Evolutionary conservation across 1,284 basidiomycete species (phyloP).

Genomic region (Fomes fomentarius): DNA sequence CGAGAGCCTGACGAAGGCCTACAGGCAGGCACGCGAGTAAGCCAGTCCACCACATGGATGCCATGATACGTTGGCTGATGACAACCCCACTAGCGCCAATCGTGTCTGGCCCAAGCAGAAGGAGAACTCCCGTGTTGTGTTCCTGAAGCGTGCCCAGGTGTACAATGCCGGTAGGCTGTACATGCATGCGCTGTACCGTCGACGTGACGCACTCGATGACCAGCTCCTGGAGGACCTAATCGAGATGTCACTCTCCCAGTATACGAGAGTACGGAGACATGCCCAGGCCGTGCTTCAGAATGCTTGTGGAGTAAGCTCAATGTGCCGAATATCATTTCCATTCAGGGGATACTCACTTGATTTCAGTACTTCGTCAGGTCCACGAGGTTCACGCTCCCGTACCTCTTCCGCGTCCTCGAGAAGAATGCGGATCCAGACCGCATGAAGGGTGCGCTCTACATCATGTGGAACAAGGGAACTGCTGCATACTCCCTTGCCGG

Average conservation of each 20-base stretch:
- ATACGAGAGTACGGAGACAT: conserved; percentile 78
- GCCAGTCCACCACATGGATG: conserved; percentile 29
- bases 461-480: conserved; percentile 82
- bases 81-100: conserved; percentile 49
- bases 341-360: conserved; percentile 7
- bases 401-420: conserved; percentile 71
- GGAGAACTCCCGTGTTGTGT: conserved; percentile 74
- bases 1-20: conserved; percentile 69
- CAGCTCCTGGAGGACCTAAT: conserved; percentile 77
- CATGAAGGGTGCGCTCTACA: conserved; percentile 94
- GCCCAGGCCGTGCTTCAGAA: conserved; percentile 75
- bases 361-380: conserved; percentile 81
- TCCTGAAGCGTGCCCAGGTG: conserved; percentile 80
- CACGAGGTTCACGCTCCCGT: conserved; percentile 73
- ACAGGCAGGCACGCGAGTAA: conserved; percentile 69
- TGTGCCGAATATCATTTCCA: background rate
- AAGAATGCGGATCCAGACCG: conserved; percentile 88
- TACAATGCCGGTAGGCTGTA: conserved; percentile 76
- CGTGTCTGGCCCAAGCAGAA: conserved; percentile 76
- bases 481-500: conserved; percentile 69
- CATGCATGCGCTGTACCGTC: conserved; percentile 82
- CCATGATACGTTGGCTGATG: conserved; percentile 8
- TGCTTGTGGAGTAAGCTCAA: conserved; percentile 63
- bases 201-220: conserved; percentile 83
- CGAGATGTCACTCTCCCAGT: conserved; percentile 86